A percentile compares a stretch with the other conserved stretches of the same genome.
These are phyloP conservation scores for Leccinellum rugosiceps DNA, from an alignment of 768 basidiomycete species.

Conservation along the genomic window DNA sequence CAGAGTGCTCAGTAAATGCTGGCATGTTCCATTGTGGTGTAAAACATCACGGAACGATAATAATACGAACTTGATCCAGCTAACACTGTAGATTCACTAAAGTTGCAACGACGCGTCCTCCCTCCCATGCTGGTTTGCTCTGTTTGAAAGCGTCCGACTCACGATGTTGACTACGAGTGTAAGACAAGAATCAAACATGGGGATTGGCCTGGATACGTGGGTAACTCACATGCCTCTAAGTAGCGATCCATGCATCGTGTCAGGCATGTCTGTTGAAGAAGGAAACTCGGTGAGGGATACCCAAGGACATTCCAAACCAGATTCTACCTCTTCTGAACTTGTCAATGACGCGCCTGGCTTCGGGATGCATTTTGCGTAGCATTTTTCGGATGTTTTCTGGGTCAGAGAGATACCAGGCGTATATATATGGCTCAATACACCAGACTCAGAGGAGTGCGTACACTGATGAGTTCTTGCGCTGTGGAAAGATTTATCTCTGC, in stretches of 20 bases:
- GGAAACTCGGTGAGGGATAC: not conserved
- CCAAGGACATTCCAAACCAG: not conserved
- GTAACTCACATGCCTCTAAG: constrained; percentile 75
- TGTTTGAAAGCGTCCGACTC: constrained; percentile 61
- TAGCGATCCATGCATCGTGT: constrained; percentile 77
- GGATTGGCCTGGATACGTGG: not conserved
- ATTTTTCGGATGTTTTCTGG: constrained; percentile 78
- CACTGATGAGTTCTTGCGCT: constrained; percentile 80
- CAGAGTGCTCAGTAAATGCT: not conserved
- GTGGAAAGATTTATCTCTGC: constrained; percentile 70
- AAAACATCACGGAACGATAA: not conserved
- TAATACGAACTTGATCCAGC: not conserved
- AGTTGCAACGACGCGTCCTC: constrained; percentile 16
- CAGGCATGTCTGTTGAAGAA: constrained; percentile 58
- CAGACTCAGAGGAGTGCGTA: constrained; percentile 25
- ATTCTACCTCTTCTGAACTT: constrained; percentile 64
- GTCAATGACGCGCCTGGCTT: constrained; percentile 72
- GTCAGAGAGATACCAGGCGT: not conserved
- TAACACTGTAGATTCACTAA: not conserved
- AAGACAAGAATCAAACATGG: not conserved
- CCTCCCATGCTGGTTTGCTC: constrained; percentile 37
- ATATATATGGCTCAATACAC: not conserved
- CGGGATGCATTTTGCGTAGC: constrained; percentile 71
- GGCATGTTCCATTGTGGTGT: constrained; percentile 2
- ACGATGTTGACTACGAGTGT: constrained; percentile 67